Percentiles rank a stretch among this genome's conserved stretches.
phyloP scores from a whole-genome alignment of 2,329 filamentous ascomycete species.

The Fusarium sp. region DNA sequence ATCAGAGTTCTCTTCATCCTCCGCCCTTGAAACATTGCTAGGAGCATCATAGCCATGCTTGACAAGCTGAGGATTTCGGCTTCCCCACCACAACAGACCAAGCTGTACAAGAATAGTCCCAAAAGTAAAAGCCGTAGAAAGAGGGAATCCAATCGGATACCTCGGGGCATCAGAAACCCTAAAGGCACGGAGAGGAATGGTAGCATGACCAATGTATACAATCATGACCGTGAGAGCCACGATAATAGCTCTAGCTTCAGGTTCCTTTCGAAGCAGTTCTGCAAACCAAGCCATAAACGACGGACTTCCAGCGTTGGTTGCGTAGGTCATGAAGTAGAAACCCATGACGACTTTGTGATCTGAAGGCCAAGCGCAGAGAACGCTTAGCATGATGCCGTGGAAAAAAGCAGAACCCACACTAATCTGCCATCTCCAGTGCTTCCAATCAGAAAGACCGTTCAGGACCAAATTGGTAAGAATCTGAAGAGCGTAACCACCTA shows the following conservation, averaged over 20 bases:
- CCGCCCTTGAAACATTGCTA: conserved; percentile 17
- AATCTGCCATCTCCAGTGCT: conserved; percentile 56
- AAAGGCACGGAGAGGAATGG: conserved; percentile 53
- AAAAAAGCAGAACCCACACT: conserved; percentile 46
- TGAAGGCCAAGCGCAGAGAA: conserved; percentile 51
- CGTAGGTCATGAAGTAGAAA: conserved; percentile 54
- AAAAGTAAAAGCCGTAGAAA: conserved; percentile 50
- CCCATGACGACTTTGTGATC: conserved; percentile 49
- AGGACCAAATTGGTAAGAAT: conserved; percentile 52
- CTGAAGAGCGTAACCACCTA: conserved; percentile 49
- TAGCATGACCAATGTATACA: conserved; percentile 55
- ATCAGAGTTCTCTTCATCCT: conserved; percentile 34
- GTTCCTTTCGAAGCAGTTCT: conserved; percentile 50
- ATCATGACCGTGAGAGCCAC: conserved; percentile 54
- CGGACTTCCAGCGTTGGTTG: conserved; percentile 49
- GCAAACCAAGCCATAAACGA: conserved; percentile 54
- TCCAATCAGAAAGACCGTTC: conserved; percentile 53
- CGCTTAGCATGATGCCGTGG: conserved; percentile 48
- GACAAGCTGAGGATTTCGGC: conserved; percentile 30
- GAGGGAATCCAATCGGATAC: conserved; percentile 54
- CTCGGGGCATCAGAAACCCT: conserved; percentile 50
- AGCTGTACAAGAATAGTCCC: conserved; percentile 49
- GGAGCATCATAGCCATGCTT: conserved; percentile 39
- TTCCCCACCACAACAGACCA: conserved; percentile 48
- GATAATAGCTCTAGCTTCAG: conserved; percentile 52